Percentiles rank a stretch among this genome's conserved stretches.
Evolutionary conservation across 495 filamentous ascomycete species (phyloP).

Genomic region (Lichenothelia convexa): DNA sequence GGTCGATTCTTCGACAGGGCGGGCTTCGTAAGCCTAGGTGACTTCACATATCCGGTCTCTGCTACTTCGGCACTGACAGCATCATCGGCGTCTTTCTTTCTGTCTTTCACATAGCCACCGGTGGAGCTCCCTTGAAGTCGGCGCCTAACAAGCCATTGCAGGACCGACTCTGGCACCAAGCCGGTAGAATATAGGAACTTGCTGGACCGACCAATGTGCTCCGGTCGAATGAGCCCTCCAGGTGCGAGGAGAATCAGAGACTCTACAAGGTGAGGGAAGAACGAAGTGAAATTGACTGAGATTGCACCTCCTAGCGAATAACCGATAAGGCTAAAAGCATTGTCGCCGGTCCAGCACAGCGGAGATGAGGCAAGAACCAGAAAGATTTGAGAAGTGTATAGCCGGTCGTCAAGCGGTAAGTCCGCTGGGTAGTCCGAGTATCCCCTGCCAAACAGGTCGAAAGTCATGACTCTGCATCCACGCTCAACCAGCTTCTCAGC

Average conservation of each 20-base stretch:
- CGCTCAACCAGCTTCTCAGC: conserved; percentile 50
- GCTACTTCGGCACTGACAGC: conserved; percentile 1
- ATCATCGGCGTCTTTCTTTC: not conserved
- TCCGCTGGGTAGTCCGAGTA: conserved; percentile 52
- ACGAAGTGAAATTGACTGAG: conserved; percentile 49
- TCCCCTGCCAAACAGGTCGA: conserved; percentile 65
- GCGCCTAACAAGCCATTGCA: conserved; percentile 32
- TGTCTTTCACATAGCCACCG: conserved; percentile 1
- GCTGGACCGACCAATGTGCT: conserved; percentile 40
- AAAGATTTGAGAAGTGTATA: conserved; percentile 61
- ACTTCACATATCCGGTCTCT: not conserved
- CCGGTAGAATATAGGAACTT: conserved; percentile 40
- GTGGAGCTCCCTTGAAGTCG: conserved; percentile 25
- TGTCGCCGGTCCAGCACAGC: conserved; percentile 41
- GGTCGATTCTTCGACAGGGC: conserved; percentile 21
- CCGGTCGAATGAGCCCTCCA: conserved; percentile 46
- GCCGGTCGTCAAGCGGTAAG: conserved; percentile 48
- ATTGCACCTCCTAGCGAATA: conserved; percentile 79
- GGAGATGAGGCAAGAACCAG: conserved; percentile 50
- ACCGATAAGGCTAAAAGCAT: conserved; percentile 51
- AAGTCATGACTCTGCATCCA: conserved; percentile 70
- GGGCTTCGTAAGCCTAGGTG: conserved; percentile 1
- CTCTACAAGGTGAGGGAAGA: conserved; percentile 48
- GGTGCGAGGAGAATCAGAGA: conserved; percentile 59
- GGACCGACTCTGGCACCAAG: conserved; percentile 37